These are phyloP conservation scores for Suzukiozyma palmioleophila DNA, from an alignment of 1,139 yeast genomes.

Conservation along the genomic window DNA sequence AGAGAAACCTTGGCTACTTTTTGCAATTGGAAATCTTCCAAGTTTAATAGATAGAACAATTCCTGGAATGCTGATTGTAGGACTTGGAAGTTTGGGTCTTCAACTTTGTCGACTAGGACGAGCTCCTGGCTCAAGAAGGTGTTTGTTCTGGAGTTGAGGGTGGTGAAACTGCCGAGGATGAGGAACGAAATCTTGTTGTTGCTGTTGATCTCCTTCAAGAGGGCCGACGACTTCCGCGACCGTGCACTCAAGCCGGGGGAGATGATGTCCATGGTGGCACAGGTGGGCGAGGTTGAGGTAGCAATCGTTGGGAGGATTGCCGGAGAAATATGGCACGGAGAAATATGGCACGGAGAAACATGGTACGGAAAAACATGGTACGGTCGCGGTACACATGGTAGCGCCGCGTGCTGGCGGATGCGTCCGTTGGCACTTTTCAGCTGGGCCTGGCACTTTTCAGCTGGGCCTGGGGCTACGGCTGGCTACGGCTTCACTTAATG, in stretches of 20 bases:
- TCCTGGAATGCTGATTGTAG: conserved; percentile 23
- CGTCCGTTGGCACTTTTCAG: too few relatives aligned
- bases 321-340: too few relatives aligned
- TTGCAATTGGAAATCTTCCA: conserved; percentile 20
- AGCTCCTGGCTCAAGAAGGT: conserved; percentile 11
- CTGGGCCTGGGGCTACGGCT: too few relatives aligned
- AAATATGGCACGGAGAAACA: too few relatives aligned
- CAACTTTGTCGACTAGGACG: conserved; percentile 16
- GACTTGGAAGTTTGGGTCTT: conserved; percentile 16
- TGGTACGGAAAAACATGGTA: neutral
- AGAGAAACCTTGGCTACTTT: conserved; percentile 14
- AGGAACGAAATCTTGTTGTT: conserved; percentile 12
- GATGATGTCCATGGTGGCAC: conserved; percentile 13
- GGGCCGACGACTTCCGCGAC: conserved; percentile 8
- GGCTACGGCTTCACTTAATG: neutral
- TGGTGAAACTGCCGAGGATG: conserved; percentile 9
- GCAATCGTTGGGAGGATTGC: neutral
- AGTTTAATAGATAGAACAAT: conserved; percentile 19
- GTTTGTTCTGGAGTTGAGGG: conserved; percentile 11
- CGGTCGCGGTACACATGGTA: neutral
- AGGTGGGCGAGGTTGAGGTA: neutral
- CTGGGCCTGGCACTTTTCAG: too few relatives aligned
- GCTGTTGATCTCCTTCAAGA: conserved; percentile 11
- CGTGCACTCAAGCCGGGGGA: conserved; percentile 12
- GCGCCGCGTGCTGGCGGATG: too few relatives aligned